These are phyloP conservation scores for Dittrichia graveolens DNA, from an alignment of 129 eudicot species.

Conservation along the genomic window DNA sequence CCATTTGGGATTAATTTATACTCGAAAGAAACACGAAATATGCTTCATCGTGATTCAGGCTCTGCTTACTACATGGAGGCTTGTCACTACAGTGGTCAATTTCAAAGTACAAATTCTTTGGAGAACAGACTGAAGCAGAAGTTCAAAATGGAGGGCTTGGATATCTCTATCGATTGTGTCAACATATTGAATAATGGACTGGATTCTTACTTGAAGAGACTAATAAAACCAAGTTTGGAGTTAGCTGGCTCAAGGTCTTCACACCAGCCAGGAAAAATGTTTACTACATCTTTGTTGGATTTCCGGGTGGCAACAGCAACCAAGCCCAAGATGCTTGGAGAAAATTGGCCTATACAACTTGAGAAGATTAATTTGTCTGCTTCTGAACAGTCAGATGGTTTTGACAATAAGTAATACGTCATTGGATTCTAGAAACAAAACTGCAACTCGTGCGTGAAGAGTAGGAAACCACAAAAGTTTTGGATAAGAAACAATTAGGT, in stretches of 20 bases:
- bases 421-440: slow-evolving; percentile 34
- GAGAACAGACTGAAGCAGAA: slow-evolving; percentile 64
- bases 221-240: slow-evolving; percentile 55
- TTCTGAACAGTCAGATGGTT: slow-evolving; percentile 29
- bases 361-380: slow-evolving; percentile 54
- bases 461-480: slow-evolving; percentile 44
- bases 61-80: slow-evolving; percentile 33
- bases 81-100: slow-evolving; percentile 50
- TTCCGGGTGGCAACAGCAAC: slow-evolving; percentile 65
- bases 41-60: slow-evolving; percentile 32
- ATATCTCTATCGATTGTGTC: slow-evolving; percentile 58
- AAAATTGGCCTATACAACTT: slow-evolving; percentile 64
- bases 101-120: slow-evolving; percentile 52
- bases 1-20: slow-evolving; percentile 66
- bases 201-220: slow-evolving; percentile 54
- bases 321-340: slow-evolving; percentile 70
- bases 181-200: slow-evolving; percentile 64
- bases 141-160: slow-evolving; percentile 55
- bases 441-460: slow-evolving; percentile 29
- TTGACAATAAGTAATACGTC: slow-evolving; percentile 29
- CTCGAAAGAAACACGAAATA: slow-evolving; percentile 47
- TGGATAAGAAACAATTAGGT: slow-evolving; percentile 52
- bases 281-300: slow-evolving; percentile 54
- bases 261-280: slow-evolving; percentile 24
- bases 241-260: slow-evolving; percentile 49